A percentile compares a stretch with the other conserved stretches of the same genome.
phyloP scores from a whole-genome alignment of 2,329 filamentous ascomycete genomes.

The Neofusicoccum sp. region DNA sequence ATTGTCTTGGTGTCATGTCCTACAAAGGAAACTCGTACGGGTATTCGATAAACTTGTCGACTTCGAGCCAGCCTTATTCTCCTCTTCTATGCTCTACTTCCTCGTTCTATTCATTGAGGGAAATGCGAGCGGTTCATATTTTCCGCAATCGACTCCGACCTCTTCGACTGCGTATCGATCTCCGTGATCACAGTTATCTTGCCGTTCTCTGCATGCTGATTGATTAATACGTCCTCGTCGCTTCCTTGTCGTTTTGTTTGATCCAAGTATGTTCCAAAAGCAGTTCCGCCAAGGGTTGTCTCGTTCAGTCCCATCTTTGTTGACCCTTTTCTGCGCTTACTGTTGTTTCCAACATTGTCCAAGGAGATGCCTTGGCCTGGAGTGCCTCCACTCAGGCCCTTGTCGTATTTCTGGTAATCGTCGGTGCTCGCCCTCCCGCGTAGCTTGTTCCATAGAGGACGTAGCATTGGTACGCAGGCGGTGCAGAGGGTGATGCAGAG shows the following conservation, averaged over 20 bases:
- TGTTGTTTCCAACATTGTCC: conserved; percentile 4
- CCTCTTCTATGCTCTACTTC: not conserved
- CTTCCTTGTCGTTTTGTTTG: conserved; percentile 7
- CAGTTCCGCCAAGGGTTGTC: not conserved
- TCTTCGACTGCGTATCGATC: conserved; percentile 3
- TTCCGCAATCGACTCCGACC: not conserved
- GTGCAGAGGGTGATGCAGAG: conserved; percentile 53
- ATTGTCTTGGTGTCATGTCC: not conserved
- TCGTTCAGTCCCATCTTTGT: conserved; percentile 11
- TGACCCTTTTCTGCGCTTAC: not conserved
- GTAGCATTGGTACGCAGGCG: conserved; percentile 54
- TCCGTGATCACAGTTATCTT: conserved; percentile 9
- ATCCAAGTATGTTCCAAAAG: conserved; percentile 1
- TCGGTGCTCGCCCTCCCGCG: not conserved
- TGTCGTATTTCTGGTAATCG: conserved; percentile 1
- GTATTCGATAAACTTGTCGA: not conserved
- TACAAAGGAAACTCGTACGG: not conserved
- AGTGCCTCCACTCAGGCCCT: not conserved
- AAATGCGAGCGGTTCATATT: not conserved
- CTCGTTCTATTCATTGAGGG: not conserved
- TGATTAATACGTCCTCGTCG: conserved; percentile 4
- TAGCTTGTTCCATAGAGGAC: conserved; percentile 36
- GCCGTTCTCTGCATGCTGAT: not conserved
- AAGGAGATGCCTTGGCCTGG: conserved; percentile 1
- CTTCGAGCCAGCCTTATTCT: not conserved